Evolutionary conservation across 495 filamentous ascomycete species (phyloP), one percentile per base, ranked within the genome.

Genomic region (Pyrenopolyporus hunteri): DNA sequence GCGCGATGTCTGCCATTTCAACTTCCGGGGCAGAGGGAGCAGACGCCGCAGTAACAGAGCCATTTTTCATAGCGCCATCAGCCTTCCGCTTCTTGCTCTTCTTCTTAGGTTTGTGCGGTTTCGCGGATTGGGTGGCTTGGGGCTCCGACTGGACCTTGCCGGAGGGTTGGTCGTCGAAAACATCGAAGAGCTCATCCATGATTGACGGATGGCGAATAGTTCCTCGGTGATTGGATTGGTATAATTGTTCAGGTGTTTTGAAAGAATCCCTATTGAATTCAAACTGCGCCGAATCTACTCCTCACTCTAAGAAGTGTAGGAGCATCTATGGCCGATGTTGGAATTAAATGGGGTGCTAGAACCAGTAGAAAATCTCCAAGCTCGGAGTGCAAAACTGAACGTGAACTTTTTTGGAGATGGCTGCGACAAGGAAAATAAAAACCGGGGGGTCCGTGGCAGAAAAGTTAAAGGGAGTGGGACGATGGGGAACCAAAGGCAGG

Each of bases 181-280:
- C 91, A 57, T 90, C 85, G 66, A 94, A 96, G 25, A 94, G 81
- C 51, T 92, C 89, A 70, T 92, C 89, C 89, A 91, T 91, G 53
- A 47, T 73, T 49, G 47, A 13, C 50, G 64, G 17, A 3, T 37
- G 10, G 23, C 32, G 10, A 10, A 16, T 33, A 19, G 28, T 49
- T 17, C 9, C 11, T 33, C 29, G 23, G 35, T 31, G 17, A 35
- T 39, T 16, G 7, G 14, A 6, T 39, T 33, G 10, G n/a, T 33
- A 7, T 6, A 22, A 35, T 22, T n/a, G 8, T 5, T 49, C 4
- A 17, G 10, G 42, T 25, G 2, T 19, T 19, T 49, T 33, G 28
- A 49, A 22, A 45, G 8, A 23, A 42, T 9, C 2, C 9, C 19
- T 22, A 1, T 16, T 22, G 9, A 42, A 23, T 2, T 23, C 13